These are phyloP conservation scores for Podospora conica DNA, from an alignment of 495 filamentous ascomycete genomes.

Conservation along the genomic window DNA sequence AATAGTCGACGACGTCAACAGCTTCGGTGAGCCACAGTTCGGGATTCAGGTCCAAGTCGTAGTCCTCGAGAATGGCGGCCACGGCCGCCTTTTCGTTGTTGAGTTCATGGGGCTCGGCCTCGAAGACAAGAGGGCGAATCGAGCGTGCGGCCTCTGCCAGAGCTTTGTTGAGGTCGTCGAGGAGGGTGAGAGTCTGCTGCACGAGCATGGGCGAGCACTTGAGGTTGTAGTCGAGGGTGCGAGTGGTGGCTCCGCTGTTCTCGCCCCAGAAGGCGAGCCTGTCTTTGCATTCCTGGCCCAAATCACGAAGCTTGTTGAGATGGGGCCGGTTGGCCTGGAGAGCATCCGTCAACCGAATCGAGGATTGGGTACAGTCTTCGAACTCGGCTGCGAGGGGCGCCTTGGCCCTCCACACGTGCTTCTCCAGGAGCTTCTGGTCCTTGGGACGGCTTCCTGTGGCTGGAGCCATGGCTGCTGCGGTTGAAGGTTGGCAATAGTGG, in stretches of 20 bases:
- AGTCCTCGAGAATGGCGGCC: background rate
- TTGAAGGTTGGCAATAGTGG: background rate
- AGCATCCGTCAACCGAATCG: constrained; percentile 6
- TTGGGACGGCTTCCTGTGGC: background rate
- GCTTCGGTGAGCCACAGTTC: constrained; percentile 7
- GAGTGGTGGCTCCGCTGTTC: constrained; percentile 15
- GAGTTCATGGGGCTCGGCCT: background rate
- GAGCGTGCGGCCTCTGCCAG: background rate
- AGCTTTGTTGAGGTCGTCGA: constrained; percentile 8
- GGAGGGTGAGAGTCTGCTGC: constrained; percentile 6
- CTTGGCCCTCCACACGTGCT: constrained; percentile 6
- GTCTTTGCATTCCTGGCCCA: constrained; percentile 4
- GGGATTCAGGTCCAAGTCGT: constrained; percentile 1
- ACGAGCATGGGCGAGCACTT: background rate
- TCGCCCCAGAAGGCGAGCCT: constrained; percentile 15
- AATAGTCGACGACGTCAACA: constrained; percentile 11
- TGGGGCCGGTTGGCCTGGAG: constrained; percentile 9
- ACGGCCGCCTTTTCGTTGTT: background rate
- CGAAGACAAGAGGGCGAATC: background rate
- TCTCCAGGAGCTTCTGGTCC: background rate
- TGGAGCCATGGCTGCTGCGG: background rate
- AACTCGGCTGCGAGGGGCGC: constrained; percentile 20
- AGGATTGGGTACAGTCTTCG: constrained; percentile 17
- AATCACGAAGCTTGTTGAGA: constrained; percentile 3
- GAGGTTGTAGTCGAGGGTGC: constrained; percentile 15